These are phyloP conservation scores for Gossypium longicalyx DNA, from an alignment of 345 rosid genomes.

Conservation along the genomic window DNA sequence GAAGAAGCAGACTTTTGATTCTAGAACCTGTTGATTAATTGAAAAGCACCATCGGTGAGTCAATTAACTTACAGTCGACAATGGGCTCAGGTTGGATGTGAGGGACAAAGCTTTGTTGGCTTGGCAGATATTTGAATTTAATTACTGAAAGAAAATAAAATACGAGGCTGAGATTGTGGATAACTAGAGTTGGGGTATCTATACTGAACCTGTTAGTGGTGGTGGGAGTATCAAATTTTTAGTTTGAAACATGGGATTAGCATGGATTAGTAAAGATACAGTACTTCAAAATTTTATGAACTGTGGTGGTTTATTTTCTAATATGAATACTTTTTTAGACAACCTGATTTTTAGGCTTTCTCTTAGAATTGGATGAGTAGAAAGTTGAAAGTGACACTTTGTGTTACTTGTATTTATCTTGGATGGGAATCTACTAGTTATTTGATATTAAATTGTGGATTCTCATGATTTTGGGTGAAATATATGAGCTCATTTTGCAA, in stretches of 20 bases:
- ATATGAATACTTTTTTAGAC: no score
- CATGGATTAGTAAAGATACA: neutral
- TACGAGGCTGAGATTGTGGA: neutral
- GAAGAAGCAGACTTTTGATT: neutral
- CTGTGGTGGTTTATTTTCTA: neutral
- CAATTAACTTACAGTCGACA: neutral
- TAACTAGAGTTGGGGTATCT: neutral
- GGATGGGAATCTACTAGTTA: neutral
- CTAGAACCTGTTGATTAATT: neutral
- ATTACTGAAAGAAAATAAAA: neutral
- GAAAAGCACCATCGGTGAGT: neutral
- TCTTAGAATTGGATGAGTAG: neutral
- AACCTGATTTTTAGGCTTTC: neutral
- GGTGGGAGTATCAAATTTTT: neutral
- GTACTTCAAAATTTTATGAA: neutral
- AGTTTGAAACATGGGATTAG: neutral
- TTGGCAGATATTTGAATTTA: neutral
- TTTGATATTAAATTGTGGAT: neutral
- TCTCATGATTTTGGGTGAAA: neutral
- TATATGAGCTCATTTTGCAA: neutral
- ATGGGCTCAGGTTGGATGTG: neutral
- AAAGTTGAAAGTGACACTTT: neutral
- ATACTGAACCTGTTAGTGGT: neutral
- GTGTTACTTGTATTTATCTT: neutral
- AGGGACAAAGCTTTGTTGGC: neutral